These are phyloP conservation scores for Fraxinus excelsior DNA, from an alignment of 257 asterid genomes.

Conservation along the genomic window DNA sequence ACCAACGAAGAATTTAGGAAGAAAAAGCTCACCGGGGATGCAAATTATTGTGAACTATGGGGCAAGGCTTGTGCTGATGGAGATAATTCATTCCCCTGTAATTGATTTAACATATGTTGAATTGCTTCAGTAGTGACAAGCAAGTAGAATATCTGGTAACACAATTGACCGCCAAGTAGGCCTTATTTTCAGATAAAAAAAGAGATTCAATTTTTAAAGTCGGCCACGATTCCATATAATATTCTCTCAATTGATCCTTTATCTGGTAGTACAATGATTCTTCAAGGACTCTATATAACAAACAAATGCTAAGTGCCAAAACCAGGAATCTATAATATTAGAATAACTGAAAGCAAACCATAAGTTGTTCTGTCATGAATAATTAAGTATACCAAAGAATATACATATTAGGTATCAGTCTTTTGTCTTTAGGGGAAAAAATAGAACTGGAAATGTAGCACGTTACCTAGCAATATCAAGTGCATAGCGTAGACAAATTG, in stretches of 20 bases:
- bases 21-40: constrained; percentile 38
- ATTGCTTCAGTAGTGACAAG: constrained; percentile 4
- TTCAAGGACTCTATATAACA: neutral
- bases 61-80: constrained; percentile 63
- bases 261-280: neutral
- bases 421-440: neutral
- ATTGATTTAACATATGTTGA: constrained; percentile 8
- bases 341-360: neutral
- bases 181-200: neutral
- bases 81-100: constrained; percentile 72
- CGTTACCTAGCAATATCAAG: constrained; percentile 66
- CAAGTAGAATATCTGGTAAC: neutral
- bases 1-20: neutral
- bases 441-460: constrained; percentile 3
- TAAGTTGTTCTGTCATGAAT: neutral
- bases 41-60: constrained; percentile 65
- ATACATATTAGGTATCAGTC: neutral
- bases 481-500: constrained; percentile 59
- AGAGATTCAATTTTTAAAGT: neutral
- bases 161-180: neutral
- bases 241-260: neutral
- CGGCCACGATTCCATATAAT: neutral
- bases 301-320: neutral
- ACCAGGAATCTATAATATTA: neutral
- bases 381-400: neutral